phyloP scores from a whole-genome alignment of 192 early-diverging fungal genomes.

The Phycomyces nitens region DNA sequence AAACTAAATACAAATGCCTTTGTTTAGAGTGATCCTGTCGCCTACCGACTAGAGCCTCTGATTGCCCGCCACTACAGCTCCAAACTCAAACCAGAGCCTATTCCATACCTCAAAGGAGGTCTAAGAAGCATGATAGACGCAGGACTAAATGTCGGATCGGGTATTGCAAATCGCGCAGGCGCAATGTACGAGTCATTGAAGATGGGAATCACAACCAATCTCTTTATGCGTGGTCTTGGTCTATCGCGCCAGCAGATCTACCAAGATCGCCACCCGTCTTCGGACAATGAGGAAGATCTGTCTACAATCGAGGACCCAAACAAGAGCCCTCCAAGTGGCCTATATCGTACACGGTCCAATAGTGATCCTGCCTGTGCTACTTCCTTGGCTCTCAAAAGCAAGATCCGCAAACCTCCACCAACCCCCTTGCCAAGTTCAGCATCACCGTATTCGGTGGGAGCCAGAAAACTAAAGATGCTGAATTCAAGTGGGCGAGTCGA shows the following conservation, averaged over 20 bases:
- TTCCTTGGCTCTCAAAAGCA: neutral
- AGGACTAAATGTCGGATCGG: conserved; percentile 64
- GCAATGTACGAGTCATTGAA: conserved; percentile 62
- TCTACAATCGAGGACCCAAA: neutral
- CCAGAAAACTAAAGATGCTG: conserved; percentile 26
- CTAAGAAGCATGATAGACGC: conserved; percentile 65
- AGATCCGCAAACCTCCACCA: conserved; percentile 11
- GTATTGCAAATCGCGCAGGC: conserved; percentile 61
- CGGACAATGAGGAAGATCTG: neutral
- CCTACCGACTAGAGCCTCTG: conserved; percentile 71
- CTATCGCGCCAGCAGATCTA: conserved; percentile 28
- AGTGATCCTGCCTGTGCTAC: conserved; percentile 21
- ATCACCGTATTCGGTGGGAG: conserved; percentile 22
- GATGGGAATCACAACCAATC: conserved; percentile 53
- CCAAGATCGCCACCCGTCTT: conserved; percentile 18
- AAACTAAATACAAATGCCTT: too few relatives aligned
- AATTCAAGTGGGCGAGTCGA: conserved; percentile 61
- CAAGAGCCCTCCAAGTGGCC: neutral
- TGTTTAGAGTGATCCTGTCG: conserved; percentile 63
- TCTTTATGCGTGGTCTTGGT: conserved; percentile 49
- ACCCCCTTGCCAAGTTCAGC: conserved; percentile 6
- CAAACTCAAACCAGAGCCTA: conserved; percentile 61
- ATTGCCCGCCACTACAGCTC: conserved; percentile 54
- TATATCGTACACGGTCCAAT: conserved; percentile 21
- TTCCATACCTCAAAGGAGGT: conserved; percentile 83